phyloP scores from a whole-genome alignment of 148 eudicot genomes.

The Tetragonia tetragonoides region DNA sequence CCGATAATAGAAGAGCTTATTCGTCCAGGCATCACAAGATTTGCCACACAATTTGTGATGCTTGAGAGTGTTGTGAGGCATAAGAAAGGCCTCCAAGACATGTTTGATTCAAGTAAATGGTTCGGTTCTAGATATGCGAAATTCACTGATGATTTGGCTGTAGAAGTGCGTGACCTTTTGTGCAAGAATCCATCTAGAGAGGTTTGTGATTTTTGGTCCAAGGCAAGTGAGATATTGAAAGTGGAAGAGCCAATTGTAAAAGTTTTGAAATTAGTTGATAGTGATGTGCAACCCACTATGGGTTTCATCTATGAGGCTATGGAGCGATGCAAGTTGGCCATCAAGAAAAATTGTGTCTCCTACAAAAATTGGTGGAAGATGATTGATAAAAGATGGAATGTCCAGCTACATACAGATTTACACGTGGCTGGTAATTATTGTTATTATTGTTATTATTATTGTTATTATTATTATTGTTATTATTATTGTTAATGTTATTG shows the following conservation, averaged over 20 bases:
- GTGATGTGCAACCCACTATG: conserved; percentile 14
- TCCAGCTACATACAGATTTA: background rate
- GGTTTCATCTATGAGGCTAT: conserved; percentile 10
- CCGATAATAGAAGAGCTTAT: background rate
- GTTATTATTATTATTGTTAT: too few species aligned
- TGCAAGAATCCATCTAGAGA: background rate
- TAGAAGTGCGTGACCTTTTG: background rate
- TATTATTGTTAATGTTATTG: too few species aligned
- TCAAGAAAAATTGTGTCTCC: background rate
- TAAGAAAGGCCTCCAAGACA: background rate
- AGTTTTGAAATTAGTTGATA: conserved; percentile 10
- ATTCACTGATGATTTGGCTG: background rate
- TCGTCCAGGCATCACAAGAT: background rate
- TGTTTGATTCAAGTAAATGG: conserved; percentile 1
- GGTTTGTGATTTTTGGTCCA: background rate
- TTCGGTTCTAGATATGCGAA: background rate
- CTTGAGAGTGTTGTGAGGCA: background rate
- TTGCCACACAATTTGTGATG: background rate
- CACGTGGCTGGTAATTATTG: conserved; percentile 10
- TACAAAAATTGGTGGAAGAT: too few species aligned
- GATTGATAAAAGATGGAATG: too few species aligned
- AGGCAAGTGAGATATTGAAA: conserved; percentile 2
- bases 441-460: too few species aligned
- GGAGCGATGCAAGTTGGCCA: conserved; percentile 5
- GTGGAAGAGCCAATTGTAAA: background rate